Base-by-base conservation (phyloP, 2,329 filamentous ascomycete genomes). In the Metarhizium anisopliae region DNA sequence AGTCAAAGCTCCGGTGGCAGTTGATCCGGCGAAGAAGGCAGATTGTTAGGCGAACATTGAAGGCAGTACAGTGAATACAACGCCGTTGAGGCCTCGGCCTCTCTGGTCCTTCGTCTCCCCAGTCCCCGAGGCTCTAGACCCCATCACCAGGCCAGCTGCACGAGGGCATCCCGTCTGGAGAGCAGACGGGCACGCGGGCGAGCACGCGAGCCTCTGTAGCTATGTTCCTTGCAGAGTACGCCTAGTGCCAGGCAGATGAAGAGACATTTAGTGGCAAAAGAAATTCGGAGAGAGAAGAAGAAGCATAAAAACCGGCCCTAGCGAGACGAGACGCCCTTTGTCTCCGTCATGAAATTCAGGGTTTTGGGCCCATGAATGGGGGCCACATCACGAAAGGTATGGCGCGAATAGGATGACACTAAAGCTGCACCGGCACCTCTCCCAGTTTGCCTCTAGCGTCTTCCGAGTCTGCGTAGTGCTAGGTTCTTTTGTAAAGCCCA, bases 401-500 rank as follows among this genome's bases (percentile, higher is more conserved):
- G 25, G 25, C 25, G 25, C 25, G 25, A 25, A 25, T 42, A 53
- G 50, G 42, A 50, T 38, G 32, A 32, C 35, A 45, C 35, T 29
- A 45, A 54, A 50, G 30, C 42, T 47, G 55, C 55, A 50, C 55
- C 55, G 57, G 60, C 56, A 59, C 50, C 51, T 56, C 57, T 60
- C 43, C 58, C 60, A 55, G 54, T 59, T 58, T 54, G 57, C 58
- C 51, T 56, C 57, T 64, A 63, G 62, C 61, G 62, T 55, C 55
- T 51, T 47, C 32, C 32, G 50, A 53, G 52, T 51, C 54, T 56
- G 55, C 53, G 54, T 55, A 55, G 53, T 52, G 32, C 32, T 55
- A 59, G 62, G 62, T 62, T 54, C 62, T 63, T 64, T 64, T 64
- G 62, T 56, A 62, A 61, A 59, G 56, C 56, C 61, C 62, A 61